These are phyloP conservation scores for Casuarina glauca DNA, from an alignment of 306 rosid species.

Conservation along the genomic window DNA sequence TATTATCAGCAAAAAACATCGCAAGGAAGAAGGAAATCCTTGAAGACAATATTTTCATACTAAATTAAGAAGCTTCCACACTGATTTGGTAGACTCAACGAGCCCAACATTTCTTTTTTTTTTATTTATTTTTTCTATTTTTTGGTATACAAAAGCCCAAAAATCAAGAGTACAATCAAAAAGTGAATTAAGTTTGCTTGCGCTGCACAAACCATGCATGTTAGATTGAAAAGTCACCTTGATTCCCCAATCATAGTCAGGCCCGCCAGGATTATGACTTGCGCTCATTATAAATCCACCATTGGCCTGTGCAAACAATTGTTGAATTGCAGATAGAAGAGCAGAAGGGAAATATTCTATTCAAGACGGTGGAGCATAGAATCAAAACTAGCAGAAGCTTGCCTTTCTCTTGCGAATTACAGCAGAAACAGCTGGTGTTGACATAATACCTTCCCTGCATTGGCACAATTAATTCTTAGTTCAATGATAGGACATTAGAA, in stretches of 20 bases:
- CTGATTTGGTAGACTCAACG: not conserved
- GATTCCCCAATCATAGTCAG: slow-evolving; percentile 98
- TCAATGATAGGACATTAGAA: not conserved
- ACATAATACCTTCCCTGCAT: slow-evolving; percentile 86
- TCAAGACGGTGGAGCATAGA: slow-evolving; percentile 27
- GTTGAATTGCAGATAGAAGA: slow-evolving; percentile 10
- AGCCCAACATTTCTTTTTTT: no score
- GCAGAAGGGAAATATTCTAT: slow-evolving; percentile 2
- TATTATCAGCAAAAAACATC: slow-evolving; percentile 7
- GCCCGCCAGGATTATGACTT: slow-evolving; percentile 98
- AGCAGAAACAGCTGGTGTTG: slow-evolving; percentile 98
- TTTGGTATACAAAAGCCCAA: not conserved
- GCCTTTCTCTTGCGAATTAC: slow-evolving; percentile 90
- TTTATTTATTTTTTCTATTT: not conserved
- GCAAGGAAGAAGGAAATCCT: slow-evolving; percentile 1
- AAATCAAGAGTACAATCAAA: not conserved
- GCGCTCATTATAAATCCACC: slow-evolving; percentile 99
- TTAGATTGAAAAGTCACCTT: slow-evolving; percentile 56
- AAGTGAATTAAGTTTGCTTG: not conserved
- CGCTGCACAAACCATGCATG: not conserved
- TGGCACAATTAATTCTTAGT: slow-evolving; percentile 18
- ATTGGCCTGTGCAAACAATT: slow-evolving; percentile 64
- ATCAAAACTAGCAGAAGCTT: slow-evolving; percentile 31
- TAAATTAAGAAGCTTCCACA: not conserved
- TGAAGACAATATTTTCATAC: not conserved